Percentiles rank a stretch among this genome's conserved stretches.
Evolutionary conservation across 73 alveolate species (phyloP).

Genomic region (Paramecium octaurelia): DNA sequence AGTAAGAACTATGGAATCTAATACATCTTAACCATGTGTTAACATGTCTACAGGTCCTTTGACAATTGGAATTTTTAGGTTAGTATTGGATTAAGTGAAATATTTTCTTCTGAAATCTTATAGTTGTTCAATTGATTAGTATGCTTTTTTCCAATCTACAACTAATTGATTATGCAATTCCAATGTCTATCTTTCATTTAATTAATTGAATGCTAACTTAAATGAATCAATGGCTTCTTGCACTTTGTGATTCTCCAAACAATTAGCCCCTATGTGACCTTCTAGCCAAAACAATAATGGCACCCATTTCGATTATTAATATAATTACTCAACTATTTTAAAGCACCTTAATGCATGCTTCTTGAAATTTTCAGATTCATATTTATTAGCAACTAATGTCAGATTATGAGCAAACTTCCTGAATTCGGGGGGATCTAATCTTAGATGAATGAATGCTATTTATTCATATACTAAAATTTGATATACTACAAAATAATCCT

Average conservation of each 20-base stretch:
- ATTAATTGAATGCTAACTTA: constrained; percentile 20
- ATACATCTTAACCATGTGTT: neutral
- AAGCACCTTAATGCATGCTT: constrained; percentile 17
- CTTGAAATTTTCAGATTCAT: constrained; percentile 16
- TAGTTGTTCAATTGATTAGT: neutral
- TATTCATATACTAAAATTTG: constrained; percentile 3
- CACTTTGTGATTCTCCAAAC: neutral
- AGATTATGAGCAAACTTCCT: constrained; percentile 42
- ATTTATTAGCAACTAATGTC: constrained; percentile 24
- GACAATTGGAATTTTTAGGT: neutral
- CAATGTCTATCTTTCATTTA: constrained; percentile 12
- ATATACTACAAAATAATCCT: constrained; percentile 8
- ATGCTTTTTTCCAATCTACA: constrained; percentile 38
- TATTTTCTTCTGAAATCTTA: neutral
- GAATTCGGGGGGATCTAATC: constrained; percentile 22
- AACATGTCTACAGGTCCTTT: constrained; percentile 45
- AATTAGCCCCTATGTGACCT: constrained; percentile 49
- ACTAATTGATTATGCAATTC: constrained; percentile 36
- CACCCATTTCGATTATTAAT: constrained; percentile 15
- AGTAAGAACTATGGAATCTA: neutral
- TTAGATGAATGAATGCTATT: neutral
- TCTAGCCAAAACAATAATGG: constrained; percentile 24
- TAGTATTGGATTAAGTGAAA: neutral
- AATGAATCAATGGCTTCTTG: constrained; percentile 28
- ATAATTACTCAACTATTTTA: constrained; percentile 24